Base-by-base conservation (phyloP, 768 basidiomycete genomes). In the Stropharia rugosoannulata region DNA sequence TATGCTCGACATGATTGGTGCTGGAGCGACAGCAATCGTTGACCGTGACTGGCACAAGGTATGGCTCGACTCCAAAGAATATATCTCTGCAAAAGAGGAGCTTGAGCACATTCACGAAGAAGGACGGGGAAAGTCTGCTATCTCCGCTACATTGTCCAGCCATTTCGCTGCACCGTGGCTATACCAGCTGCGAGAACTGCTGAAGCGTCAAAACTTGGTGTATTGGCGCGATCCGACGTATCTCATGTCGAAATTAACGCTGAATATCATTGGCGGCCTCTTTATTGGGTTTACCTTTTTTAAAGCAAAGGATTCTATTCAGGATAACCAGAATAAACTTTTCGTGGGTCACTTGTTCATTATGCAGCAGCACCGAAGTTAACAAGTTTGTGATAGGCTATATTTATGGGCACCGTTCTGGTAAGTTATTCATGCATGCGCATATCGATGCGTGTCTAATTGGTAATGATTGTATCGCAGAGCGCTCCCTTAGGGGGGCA, bases 1-100 rank as follows among this genome's bases (percentile, higher is more conserved):
- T 55, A 84, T 85, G 73, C 76, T 90, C 19, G 84, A 87, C 48
- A 84, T 83, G 10, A 88, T 90, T 51, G 89, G 89, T 6, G 88
- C 89, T 15, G 88, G 89, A 6, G 82, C 84, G 3, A 83, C 85
- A 2, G 81, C 84, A 0, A 70, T 77, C 22, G 78, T 71, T 32
- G 59, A 69, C 3, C 67, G 66, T 10, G 79, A 91, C 59, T 91
- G 90, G 85, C 75, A 77, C 50, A 70, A 80, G 35, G 62, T 73
- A 1, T 85, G 77, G 81, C 46, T 67, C n/a, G 65, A 76, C 35
- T 77, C 75, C 6, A 62, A 68, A 2, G 72, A 77, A 55, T 67
- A 63, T 44, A 59, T 62, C n/a, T 55, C 66, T 3, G 68, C 74
- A 4, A 58, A 72, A 36, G 63, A 65, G 3, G 70, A 76, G 22